Evolutionary conservation across 805 yeast genomes (phyloP).

Genomic region (Starmerella gropengiesseri): DNA sequence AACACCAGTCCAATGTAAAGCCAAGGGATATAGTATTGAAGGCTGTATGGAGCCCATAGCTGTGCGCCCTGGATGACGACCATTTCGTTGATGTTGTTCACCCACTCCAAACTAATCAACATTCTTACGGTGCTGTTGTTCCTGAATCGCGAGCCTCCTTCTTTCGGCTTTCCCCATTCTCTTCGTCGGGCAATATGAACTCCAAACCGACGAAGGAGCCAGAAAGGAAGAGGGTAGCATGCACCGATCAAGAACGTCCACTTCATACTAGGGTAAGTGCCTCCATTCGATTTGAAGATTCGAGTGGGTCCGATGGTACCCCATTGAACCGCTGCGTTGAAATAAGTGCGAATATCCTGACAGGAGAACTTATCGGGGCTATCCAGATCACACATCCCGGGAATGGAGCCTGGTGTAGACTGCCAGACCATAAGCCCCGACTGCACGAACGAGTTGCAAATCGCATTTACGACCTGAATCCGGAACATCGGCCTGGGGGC

Average conservation of each 20-base stretch:
- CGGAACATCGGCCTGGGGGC: slow-evolving; percentile 51
- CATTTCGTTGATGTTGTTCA: slow-evolving; percentile 11
- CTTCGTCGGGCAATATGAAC: not conserved
- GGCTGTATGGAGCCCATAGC: slow-evolving; percentile 37
- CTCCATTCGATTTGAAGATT: slow-evolving; percentile 30
- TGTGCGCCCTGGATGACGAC: slow-evolving; percentile 13
- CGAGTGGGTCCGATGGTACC: slow-evolving; percentile 40
- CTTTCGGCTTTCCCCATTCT: slow-evolving; percentile 26
- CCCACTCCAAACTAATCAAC: not conserved
- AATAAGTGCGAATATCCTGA: slow-evolving; percentile 34
- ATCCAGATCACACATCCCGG: slow-evolving; percentile 26
- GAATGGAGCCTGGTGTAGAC: slow-evolving; percentile 26
- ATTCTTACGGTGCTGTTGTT: not conserved
- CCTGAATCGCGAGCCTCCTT: not conserved
- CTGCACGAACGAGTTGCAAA: slow-evolving; percentile 24
- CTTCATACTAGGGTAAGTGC: slow-evolving; percentile 48
- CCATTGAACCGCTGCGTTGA: slow-evolving; percentile 37
- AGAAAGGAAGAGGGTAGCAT: slow-evolving; percentile 23
- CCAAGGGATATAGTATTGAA: slow-evolving; percentile 35
- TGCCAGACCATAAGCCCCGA: slow-evolving; percentile 30
- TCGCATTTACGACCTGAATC: slow-evolving; percentile 32
- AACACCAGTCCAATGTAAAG: slow-evolving; percentile 33
- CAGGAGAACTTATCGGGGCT: slow-evolving; percentile 30
- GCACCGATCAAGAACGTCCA: slow-evolving; percentile 54
- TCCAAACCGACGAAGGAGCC: slow-evolving; percentile 10